Conservation (phyloP, 1,284 basidiomycete genomes). For the Melampsora americana region DNA sequence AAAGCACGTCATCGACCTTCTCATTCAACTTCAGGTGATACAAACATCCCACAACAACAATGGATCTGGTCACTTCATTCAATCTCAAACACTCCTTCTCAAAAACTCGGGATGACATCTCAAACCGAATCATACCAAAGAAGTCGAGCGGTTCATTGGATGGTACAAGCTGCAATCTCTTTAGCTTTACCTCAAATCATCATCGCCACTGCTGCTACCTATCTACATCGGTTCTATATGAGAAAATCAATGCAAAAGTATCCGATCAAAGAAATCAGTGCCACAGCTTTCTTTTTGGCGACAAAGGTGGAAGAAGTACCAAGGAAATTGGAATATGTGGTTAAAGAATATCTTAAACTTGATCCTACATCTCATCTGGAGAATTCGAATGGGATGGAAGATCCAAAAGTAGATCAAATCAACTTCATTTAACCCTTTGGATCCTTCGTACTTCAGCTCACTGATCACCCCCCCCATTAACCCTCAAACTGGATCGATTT, state of each 20-base stretch:
- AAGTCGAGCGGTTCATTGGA: constrained; percentile 20
- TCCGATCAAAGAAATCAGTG: constrained; percentile 45
- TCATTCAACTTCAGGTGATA: constrained; percentile 28
- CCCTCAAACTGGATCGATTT: constrained; percentile 2
- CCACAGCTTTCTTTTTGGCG: constrained; percentile 50
- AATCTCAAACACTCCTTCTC: constrained; percentile 9
- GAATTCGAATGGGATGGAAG: neutral
- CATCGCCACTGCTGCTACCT: constrained; percentile 48
- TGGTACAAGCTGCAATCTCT: constrained; percentile 14
- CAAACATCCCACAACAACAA: constrained; percentile 21
- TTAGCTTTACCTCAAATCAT: constrained; percentile 45
- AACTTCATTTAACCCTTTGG: no score
- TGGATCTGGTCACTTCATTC: constrained; percentile 31
- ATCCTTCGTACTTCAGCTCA: no score
- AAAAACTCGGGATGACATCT: constrained; percentile 18
- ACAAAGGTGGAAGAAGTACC: constrained; percentile 50
- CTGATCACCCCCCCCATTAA: neutral
- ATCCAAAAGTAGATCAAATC: constrained; percentile 24
- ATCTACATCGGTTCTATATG: constrained; percentile 53
- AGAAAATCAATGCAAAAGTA: constrained; percentile 47
- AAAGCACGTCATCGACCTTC: constrained; percentile 1
- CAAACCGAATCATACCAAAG: constrained; percentile 19
- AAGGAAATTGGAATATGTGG: constrained; percentile 46
- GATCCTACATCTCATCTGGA: constrained; percentile 36
- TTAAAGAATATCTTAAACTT: constrained; percentile 44